Evolutionary conservation across 2,329 filamentous ascomycete genomes (phyloP).

Genomic region (Hypoxylon sp.): DNA sequence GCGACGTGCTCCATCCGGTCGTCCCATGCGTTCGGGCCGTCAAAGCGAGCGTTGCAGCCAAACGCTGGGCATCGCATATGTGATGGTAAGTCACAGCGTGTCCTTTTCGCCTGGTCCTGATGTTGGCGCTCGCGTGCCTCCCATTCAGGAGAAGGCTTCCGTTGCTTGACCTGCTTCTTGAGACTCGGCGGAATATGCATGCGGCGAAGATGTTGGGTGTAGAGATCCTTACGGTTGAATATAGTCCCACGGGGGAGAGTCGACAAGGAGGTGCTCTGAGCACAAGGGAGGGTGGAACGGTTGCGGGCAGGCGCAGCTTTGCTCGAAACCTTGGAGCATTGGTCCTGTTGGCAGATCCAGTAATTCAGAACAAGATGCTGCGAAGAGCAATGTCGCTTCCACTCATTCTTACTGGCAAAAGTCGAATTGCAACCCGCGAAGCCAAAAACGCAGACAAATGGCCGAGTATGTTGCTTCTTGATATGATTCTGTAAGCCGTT

Average conservation of each 20-base stretch:
- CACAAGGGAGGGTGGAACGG: constrained; percentile 39
- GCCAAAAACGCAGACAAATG: constrained; percentile 83
- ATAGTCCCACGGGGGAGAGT: constrained; percentile 68
- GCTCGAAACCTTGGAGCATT: constrained; percentile 60
- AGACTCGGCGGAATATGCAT: constrained; percentile 77
- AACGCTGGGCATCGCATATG: constrained; percentile 72
- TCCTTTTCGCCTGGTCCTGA: constrained; percentile 71
- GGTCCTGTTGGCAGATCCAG: constrained; percentile 81
- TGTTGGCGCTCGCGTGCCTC: constrained; percentile 70
- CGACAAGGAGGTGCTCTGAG: constrained; percentile 35
- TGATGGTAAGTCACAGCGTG: constrained; percentile 73
- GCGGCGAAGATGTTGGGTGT: constrained; percentile 87
- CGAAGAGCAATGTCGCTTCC: constrained; percentile 89
- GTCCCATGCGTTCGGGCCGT: constrained; percentile 79
- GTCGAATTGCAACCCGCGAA: constrained; percentile 81
- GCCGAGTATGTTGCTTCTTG: constrained; percentile 69
- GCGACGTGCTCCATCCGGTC: constrained; percentile 90
- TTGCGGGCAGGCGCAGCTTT: constrained; percentile 44
- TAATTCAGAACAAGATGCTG: constrained; percentile 83
- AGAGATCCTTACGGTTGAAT: constrained; percentile 94
- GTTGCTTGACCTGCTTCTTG: constrained; percentile 58
- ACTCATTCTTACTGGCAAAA: constrained; percentile 91
- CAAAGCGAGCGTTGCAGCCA: constrained; percentile 73
- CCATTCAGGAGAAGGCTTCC: constrained; percentile 57
- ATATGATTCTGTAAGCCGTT: constrained; percentile 64